Conservation (phyloP, 495 filamentous ascomycete genomes). For the Evansstolkia leycettana region DNA sequence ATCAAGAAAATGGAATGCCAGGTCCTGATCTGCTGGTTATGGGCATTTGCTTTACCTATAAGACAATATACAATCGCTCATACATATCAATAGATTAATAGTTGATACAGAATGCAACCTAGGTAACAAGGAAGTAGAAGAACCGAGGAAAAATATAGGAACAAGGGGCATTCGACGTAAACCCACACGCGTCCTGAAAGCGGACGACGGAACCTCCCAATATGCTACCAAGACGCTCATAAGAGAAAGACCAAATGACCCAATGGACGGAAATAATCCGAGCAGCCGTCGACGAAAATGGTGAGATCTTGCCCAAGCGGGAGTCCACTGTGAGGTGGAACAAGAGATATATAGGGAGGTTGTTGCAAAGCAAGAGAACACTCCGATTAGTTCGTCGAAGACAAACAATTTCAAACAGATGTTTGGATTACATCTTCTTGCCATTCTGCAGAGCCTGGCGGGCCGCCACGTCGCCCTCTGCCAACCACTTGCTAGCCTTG, state of each 20-base stretch:
- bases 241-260: constrained; percentile 19
- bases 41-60: too few relatives aligned
- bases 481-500: constrained; percentile 86
- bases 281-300: constrained; percentile 1
- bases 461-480: constrained; percentile 59
- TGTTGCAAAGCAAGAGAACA: constrained; percentile 2
- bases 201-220: neutral
- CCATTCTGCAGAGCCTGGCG: constrained; percentile 13
- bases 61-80: constrained; percentile 3
- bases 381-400: too few relatives aligned
- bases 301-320: too few relatives aligned
- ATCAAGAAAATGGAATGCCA: too few relatives aligned
- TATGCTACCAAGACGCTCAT: constrained; percentile 4
- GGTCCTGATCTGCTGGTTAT: too few relatives aligned
- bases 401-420: neutral
- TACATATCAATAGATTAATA: constrained; percentile 8
- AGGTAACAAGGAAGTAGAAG: constrained; percentile 5
- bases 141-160: constrained; percentile 1
- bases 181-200: constrained; percentile 4
- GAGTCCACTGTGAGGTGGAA: neutral
- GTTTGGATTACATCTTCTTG: constrained; percentile 14
- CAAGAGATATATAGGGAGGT: neutral
- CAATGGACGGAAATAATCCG: too few relatives aligned
- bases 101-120: constrained; percentile 5
- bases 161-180: constrained; percentile 16